Evolutionary conservation across 1,284 basidiomycete species (phyloP).

Genomic region (Tremellales sp.): DNA sequence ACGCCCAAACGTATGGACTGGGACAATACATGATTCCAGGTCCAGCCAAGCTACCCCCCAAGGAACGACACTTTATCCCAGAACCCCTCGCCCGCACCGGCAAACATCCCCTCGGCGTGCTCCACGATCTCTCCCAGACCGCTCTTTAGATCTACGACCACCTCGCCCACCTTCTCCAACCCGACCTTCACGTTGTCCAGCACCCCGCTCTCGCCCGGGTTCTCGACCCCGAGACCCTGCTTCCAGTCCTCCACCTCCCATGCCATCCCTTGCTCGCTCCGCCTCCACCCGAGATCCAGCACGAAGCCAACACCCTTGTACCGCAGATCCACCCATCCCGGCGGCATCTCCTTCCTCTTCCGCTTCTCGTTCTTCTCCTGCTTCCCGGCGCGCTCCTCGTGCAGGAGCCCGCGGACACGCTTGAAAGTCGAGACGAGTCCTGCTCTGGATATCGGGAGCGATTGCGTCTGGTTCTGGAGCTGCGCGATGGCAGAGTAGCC

Average conservation of each 20-base stretch:
- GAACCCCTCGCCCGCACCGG: neutral
- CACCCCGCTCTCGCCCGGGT: neutral
- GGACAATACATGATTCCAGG: no score
- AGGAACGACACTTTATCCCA: constrained; percentile 12
- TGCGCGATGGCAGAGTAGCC: constrained; percentile 25
- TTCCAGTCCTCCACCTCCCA: constrained; percentile 34
- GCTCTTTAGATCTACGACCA: neutral
- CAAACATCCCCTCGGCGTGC: neutral
- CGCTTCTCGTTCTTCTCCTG: neutral
- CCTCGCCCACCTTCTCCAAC: neutral
- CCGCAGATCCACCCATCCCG: constrained; percentile 31
- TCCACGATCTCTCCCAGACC: neutral
- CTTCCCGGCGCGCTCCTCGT: neutral
- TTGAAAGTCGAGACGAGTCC: neutral
- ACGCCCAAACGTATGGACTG: no score
- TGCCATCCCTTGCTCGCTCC: constrained; percentile 33
- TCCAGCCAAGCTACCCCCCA: constrained; percentile 11
- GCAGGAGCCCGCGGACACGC: neutral
- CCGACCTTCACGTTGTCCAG: no score
- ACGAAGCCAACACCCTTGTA: constrained; percentile 36
- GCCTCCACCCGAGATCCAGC: constrained; percentile 34
- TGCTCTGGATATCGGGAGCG: neutral
- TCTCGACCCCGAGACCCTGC: no score
- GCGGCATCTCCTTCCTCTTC: constrained; percentile 14
- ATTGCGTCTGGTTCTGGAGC: neutral